These are phyloP conservation scores for Colletotrichum tofieldiae DNA, from an alignment of 2,329 filamentous ascomycete species.

Conservation along the genomic window DNA sequence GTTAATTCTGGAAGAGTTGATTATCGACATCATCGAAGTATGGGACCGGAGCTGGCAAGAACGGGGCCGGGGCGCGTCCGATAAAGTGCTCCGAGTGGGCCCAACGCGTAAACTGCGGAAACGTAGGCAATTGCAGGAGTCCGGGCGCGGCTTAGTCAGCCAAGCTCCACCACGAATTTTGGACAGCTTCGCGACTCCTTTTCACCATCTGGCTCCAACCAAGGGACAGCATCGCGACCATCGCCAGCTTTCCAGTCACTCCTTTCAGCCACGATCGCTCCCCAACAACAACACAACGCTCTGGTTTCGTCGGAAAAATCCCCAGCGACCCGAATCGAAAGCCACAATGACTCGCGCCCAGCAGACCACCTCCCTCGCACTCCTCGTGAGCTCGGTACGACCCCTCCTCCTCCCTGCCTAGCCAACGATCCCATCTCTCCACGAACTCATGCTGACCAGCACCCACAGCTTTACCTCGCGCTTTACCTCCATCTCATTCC, in stretches of 20 bases:
- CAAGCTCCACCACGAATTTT: conserved; percentile 12
- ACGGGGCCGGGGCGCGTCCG: background rate
- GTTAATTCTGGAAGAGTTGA: background rate
- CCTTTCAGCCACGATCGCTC: conserved; percentile 24
- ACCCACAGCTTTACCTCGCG: conserved; percentile 86
- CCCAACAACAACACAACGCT: background rate
- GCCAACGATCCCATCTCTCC: conserved; percentile 3
- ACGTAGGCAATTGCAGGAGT: background rate
- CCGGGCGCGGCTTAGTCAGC: conserved; percentile 21
- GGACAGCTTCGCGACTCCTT: conserved; percentile 45
- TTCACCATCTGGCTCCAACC: conserved; percentile 23
- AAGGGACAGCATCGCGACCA: conserved; percentile 25
- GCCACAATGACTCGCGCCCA: conserved; percentile 91
- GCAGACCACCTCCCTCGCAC: conserved; percentile 90
- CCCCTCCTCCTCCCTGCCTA: conserved; percentile 9
- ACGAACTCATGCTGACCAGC: conserved; percentile 42
- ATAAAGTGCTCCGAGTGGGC: background rate
- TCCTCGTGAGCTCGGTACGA: conserved; percentile 89
- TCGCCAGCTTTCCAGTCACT: conserved; percentile 36
- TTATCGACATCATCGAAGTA: background rate
- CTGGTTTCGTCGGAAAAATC: too few relatives aligned
- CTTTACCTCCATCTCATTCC: conserved; percentile 89
- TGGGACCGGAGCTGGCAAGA: background rate
- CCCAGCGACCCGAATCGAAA: background rate
- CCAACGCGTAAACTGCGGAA: conserved; percentile 12